These are phyloP conservation scores for Ceratobasidium sp. DNA, from an alignment of 1,284 basidiomycete genomes.

Conservation along the genomic window DNA sequence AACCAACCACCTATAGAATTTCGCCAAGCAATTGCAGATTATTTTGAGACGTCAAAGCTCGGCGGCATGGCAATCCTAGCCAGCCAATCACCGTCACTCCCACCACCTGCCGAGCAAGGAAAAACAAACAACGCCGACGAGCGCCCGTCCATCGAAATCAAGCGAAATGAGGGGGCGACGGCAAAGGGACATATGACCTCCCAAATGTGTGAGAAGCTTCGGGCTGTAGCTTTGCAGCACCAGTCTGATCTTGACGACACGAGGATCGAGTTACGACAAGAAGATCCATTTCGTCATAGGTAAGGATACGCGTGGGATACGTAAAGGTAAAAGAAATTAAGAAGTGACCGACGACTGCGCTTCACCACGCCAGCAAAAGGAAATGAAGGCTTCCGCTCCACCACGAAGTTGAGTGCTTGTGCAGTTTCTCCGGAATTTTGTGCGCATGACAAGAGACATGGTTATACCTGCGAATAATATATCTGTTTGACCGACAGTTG, in stretches of 20 bases:
- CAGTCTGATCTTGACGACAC: not conserved
- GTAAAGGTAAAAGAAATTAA: slow-evolving; percentile 26
- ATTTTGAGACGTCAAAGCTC: not conserved
- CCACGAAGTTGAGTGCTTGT: not conserved
- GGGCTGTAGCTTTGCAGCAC: not conserved
- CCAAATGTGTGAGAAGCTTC: not conserved
- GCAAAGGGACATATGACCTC: slow-evolving; percentile 17
- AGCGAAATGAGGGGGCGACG: not conserved
- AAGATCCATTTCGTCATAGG: slow-evolving; percentile 4
- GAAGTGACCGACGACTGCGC: not conserved
- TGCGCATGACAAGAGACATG: no score
- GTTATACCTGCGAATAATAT: not conserved
- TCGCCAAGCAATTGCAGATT: not conserved
- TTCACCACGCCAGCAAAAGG: not conserved
- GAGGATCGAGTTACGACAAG: not conserved
- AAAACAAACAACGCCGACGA: slow-evolving; percentile 17
- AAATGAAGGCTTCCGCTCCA: slow-evolving; percentile 27
- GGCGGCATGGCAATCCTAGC: slow-evolving; percentile 3
- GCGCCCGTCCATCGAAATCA: slow-evolving; percentile 7
- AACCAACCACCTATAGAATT: not conserved
- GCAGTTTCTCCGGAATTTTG: slow-evolving; percentile 12
- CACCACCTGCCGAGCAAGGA: not conserved
- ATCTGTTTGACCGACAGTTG: not conserved
- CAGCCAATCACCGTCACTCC: not conserved
- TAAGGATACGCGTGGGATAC: not conserved